These are phyloP conservation scores for Helicostylum pulchrum DNA, from an alignment of 192 early-diverging fungal genomes.

Conservation along the genomic window DNA sequence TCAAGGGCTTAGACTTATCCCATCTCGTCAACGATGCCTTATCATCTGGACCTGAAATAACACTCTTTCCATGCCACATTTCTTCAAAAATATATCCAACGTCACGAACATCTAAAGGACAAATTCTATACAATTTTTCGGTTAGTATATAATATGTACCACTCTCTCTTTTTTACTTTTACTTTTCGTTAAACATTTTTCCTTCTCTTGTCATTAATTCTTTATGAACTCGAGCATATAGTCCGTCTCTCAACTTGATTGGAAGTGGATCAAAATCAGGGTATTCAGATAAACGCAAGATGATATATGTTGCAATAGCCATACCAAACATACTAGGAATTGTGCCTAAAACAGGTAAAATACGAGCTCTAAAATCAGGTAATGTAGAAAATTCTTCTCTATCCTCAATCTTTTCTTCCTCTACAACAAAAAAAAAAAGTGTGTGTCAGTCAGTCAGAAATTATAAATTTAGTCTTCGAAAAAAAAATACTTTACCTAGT, in stretches of 20 bases:
- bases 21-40: conserved; percentile 76
- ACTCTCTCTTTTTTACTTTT: conserved; percentile 22
- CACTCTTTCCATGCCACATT: conserved; percentile 80
- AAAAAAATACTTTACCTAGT: conserved; percentile 38
- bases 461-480: not conserved
- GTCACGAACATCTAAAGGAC: conserved; percentile 66
- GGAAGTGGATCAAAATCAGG: conserved; percentile 65
- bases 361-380: conserved; percentile 92
- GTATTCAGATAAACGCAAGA: conserved; percentile 55
- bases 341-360: conserved; percentile 76
- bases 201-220: conserved; percentile 64
- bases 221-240: conserved; percentile 70
- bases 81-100: conserved; percentile 88
- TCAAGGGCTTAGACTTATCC: conserved; percentile 64
- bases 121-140: conserved; percentile 16
- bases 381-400: conserved; percentile 88
- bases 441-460: not conserved
- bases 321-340: conserved; percentile 95
- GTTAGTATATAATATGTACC: not conserved
- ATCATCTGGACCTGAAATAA: conserved; percentile 69
- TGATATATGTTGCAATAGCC: conserved; percentile 84
- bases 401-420: conserved; percentile 75
- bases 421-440: conserved; percentile 26
- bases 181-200: conserved; percentile 34
- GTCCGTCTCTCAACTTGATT: conserved; percentile 69